phyloP scores from a whole-genome alignment of 176 grass and related monocot genomes.

The Cenchrus purpureus region DNA sequence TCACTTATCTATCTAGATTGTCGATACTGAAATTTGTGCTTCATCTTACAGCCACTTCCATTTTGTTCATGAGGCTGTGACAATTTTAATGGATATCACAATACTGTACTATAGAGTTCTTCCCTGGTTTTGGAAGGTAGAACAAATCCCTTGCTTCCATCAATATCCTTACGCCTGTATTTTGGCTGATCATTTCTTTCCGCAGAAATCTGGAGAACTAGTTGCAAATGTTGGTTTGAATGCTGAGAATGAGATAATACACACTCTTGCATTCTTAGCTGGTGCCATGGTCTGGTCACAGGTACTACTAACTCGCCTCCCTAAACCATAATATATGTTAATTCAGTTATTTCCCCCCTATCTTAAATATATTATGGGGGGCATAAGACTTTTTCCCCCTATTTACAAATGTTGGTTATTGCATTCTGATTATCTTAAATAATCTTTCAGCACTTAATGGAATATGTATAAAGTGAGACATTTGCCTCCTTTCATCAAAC shows the following conservation, averaged over 20 bases:
- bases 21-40: constrained; percentile 16
- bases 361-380: too few relatives aligned
- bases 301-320: constrained; percentile 49
- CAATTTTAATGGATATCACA: constrained; percentile 86
- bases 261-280: constrained; percentile 96
- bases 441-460: constrained; percentile 18
- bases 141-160: constrained; percentile 20
- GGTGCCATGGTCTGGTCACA: constrained; percentile 98
- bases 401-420: not conserved
- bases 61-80: constrained; percentile 82
- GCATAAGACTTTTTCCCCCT: too few relatives aligned
- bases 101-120: constrained; percentile 88
- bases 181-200: constrained; percentile 39
- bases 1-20: not conserved
- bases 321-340: not conserved
- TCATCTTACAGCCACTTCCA: constrained; percentile 73
- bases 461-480: constrained; percentile 1
- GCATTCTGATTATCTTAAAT: constrained; percentile 19
- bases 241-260: constrained; percentile 89
- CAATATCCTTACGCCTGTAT: constrained; percentile 8
- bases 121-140: constrained; percentile 99
- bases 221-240: constrained; percentile 66
- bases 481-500: constrained; percentile 26
- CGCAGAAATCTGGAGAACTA: constrained; percentile 77
- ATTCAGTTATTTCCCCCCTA: not conserved